Evolutionary conservation across 2,329 filamentous ascomycete genomes (phyloP), one percentile per base, ranked within the genome.

Genomic region (Trichoderma koningiopsis): DNA sequence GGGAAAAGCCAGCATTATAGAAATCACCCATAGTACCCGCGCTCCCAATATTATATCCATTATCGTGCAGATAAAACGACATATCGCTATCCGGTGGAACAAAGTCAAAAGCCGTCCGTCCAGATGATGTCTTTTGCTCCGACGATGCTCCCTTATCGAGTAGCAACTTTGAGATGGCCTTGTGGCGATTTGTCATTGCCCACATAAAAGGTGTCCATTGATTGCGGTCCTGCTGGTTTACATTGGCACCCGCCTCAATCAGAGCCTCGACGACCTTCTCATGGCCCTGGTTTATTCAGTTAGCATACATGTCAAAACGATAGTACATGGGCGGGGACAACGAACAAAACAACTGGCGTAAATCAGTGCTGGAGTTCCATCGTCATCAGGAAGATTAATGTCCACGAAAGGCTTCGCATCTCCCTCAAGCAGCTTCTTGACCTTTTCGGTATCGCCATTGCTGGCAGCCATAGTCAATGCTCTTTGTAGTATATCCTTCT

Each of bases 151-250:
- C 94, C 75, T 96, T 92, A 78, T 99, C 95, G 40, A 99, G 87
- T 19, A 99, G 83, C 13, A 94, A 85, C 80, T 98, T 98, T 43
- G 95, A 94, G 73, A 99, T 99, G 59, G 90, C 90, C 81, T 98
- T 98, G 81, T 99, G 96, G 69, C 94, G 86, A 80, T 99, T 99
- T 68, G 96, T 99, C 93, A 98, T 98, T 61, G 96, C 95, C 96
- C 96, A 99, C 94, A 99, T 99, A 71, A 99, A 85, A 16, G 96
- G 92, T 76, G 93, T 98, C 96, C 96, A 99, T 77, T 96, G 91
- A 77, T 98, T 98, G 72, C 91, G 92, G 78, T 99, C 96, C 80
- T 98, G 95, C 75, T 91, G 91, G 81, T 99, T 94, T 64, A 98
- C 94, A 75, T 93, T 88, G 49, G 91, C 95, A 29, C 95, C 94